A percentile compares a stretch with the other conserved stretches of the same genome.
These are phyloP conservation scores for Fraxinus latifolia DNA, from an alignment of 305 asterid genomes.

Conservation along the genomic window DNA sequence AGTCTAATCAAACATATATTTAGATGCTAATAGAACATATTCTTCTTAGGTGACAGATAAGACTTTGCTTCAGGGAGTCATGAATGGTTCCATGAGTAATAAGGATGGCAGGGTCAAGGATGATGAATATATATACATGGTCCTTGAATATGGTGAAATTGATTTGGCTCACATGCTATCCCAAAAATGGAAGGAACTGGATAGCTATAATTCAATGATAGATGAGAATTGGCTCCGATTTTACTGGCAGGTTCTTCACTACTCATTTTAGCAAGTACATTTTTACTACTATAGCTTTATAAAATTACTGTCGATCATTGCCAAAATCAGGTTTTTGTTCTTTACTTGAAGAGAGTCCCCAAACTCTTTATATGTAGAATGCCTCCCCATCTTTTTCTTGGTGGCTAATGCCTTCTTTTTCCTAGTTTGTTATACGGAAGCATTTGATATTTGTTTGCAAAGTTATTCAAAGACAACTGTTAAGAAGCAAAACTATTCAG, in stretches of 20 bases:
- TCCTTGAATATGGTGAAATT: conserved; percentile 95
- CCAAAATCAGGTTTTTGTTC: neutral
- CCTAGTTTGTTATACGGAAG: neutral
- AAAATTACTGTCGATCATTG: neutral
- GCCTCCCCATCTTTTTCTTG: neutral
- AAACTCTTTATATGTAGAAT: neutral
- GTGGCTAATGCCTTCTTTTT: neutral
- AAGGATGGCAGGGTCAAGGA: conserved; percentile 78
- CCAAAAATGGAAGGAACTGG: conserved; percentile 88
- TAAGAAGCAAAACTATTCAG: neutral
- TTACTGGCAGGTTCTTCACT: conserved; percentile 82
- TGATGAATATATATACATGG: conserved; percentile 88
- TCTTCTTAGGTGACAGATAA: conserved; percentile 84
- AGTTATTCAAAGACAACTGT: neutral
- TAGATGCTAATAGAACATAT: conserved; percentile 27
- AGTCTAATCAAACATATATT: neutral
- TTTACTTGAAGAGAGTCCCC: neutral
- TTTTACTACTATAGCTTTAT: conserved; percentile 18
- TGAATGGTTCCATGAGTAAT: conserved; percentile 72
- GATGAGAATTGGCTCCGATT: conserved; percentile 98
- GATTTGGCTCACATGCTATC: conserved; percentile 99
- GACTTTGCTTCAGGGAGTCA: conserved; percentile 72
- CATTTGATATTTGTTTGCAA: neutral
- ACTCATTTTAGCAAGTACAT: conserved; percentile 20
- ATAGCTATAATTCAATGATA: conserved; percentile 48